Evolutionary conservation across 2,329 filamentous ascomycete species (phyloP).

Genomic region (Aquanectria penicillioides): DNA sequence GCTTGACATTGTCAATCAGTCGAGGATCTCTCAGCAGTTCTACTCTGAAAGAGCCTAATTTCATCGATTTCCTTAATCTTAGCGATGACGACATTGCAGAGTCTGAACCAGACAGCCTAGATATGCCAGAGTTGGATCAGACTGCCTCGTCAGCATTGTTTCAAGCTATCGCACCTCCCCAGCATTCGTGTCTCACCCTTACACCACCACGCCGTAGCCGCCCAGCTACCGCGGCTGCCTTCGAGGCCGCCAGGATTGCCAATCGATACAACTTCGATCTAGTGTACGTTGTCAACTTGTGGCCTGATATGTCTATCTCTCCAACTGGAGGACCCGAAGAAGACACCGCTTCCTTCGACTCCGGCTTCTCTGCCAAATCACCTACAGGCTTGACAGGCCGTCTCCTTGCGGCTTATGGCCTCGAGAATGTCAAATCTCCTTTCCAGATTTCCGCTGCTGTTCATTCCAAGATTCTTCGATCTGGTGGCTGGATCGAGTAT

Average conservation of each 20-base stretch:
- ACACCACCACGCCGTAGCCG: slow-evolving; percentile 56
- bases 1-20: slow-evolving; percentile 42
- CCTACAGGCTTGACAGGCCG: slow-evolving; percentile 54
- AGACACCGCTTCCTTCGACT: slow-evolving; percentile 17
- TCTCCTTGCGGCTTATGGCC: slow-evolving; percentile 64
- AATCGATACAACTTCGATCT: slow-evolving; percentile 66
- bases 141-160: slow-evolving; percentile 31
- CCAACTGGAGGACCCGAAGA: slow-evolving; percentile 19
- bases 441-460: slow-evolving; percentile 61
- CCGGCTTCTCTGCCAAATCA: slow-evolving; percentile 19
- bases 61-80: slow-evolving; percentile 64
- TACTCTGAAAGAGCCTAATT: slow-evolving; percentile 60
- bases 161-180: slow-evolving; percentile 36
- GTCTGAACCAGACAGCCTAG: slow-evolving; percentile 37
- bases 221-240: slow-evolving; percentile 60
- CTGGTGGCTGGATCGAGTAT: slow-evolving; percentile 64
- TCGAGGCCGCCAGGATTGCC: slow-evolving; percentile 65
- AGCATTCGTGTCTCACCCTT: slow-evolving; percentile 53
- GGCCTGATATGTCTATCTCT: slow-evolving; percentile 52
- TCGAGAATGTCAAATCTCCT: slow-evolving; percentile 60
- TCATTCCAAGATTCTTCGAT: slow-evolving; percentile 61
- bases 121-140: slow-evolving; percentile 16
- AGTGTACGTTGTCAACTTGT: slow-evolving; percentile 68
- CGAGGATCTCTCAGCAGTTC: slow-evolving; percentile 43
- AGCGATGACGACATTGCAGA: slow-evolving; percentile 70